Conservation (phyloP, 306 rosid species). For the Ormosia emarginata region DNA sequence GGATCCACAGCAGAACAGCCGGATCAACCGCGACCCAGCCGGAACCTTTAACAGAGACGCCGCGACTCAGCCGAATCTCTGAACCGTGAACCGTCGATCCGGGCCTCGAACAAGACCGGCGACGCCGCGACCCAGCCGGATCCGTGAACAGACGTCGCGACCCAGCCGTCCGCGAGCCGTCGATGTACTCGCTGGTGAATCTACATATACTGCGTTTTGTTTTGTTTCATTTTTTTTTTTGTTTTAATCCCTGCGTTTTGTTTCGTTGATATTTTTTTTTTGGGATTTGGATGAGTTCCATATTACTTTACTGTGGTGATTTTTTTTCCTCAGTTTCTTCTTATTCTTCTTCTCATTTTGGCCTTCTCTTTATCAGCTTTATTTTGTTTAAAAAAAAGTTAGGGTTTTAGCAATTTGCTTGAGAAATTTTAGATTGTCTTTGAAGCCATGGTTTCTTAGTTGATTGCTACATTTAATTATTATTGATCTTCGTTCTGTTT, state of each 20-base stretch:
- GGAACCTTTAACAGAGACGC: no score
- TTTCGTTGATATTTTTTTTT: background rate
- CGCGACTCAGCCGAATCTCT: no score
- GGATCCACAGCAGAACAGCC: no score
- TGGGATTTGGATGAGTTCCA: background rate
- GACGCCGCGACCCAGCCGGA: no score
- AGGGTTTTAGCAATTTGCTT: background rate
- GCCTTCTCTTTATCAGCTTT: background rate
- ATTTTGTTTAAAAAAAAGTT: background rate
- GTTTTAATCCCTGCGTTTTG: background rate
- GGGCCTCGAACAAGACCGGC: no score
- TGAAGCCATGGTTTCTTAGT: background rate
- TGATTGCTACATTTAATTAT: background rate
- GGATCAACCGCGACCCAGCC: no score
- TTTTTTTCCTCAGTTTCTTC: background rate
- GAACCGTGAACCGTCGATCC: no score
- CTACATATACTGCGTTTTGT: background rate
- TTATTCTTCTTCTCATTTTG: no score
- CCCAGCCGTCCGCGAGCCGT: no score
- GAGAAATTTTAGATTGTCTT: background rate
- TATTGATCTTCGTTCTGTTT: background rate
- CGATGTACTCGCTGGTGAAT: no score
- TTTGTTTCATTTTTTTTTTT: no score
- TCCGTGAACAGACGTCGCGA: no score
- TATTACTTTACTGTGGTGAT: background rate